A percentile compares a stretch with the other conserved stretches of the same genome.
phyloP scores from a whole-genome alignment of 1,284 basidiomycete genomes.

The Entoloma clypeatum region DNA sequence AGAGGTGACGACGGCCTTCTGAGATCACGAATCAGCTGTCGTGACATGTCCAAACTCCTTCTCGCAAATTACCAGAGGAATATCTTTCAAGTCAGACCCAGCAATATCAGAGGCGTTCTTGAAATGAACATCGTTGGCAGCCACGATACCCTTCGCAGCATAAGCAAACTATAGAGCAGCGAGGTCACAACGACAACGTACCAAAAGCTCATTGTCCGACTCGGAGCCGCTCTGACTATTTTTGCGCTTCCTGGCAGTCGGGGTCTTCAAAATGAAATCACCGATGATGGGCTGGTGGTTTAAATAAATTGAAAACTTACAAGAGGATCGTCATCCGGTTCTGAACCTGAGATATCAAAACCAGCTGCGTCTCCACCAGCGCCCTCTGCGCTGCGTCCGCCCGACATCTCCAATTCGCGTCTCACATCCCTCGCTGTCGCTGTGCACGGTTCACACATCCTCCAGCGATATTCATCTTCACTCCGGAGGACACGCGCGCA shows the following conservation, averaged over 20 bases:
- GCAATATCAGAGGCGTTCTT: neutral
- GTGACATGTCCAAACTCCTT: neutral
- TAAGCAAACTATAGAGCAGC: no score
- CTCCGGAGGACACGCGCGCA: conserved; percentile 20
- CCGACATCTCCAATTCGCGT: no score
- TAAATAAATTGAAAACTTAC: neutral
- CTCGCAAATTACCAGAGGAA: conserved; percentile 6
- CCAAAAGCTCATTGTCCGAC: no score
- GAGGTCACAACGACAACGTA: no score
- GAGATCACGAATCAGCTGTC: neutral
- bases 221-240: no score
- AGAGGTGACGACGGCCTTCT: conserved; percentile 3
- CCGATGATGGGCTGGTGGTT: no score
- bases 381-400: neutral
- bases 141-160: no score
- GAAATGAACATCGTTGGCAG: no score
- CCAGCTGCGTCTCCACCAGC: neutral
- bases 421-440: neutral
- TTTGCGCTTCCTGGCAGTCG: no score
- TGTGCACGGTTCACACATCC: conserved; percentile 18
- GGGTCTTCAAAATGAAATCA: no score
- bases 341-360: conserved; percentile 4
- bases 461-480: conserved; percentile 18
- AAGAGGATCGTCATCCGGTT: conserved; percentile 6
- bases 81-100: conserved; percentile 12